phyloP scores from a whole-genome alignment of 768 basidiomycete genomes.

The Chalciporus chontae region DNA sequence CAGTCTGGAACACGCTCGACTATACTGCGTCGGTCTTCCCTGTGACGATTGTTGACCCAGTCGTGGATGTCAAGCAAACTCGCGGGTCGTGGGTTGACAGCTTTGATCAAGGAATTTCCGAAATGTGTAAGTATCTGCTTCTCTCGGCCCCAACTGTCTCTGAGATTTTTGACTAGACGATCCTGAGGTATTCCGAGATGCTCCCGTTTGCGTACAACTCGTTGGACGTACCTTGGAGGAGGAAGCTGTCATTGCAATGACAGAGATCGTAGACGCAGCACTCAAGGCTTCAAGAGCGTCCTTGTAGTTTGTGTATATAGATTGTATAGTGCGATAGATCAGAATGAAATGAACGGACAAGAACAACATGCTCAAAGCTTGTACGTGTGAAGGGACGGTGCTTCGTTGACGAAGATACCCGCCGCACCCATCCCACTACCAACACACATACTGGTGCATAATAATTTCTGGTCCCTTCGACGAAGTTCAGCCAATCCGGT shows the following conservation, averaged over 20 bases:
- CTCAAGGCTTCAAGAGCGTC: conserved; percentile 29
- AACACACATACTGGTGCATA: conserved; percentile 80
- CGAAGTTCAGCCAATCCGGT: conserved; percentile 84
- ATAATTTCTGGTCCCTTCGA: conserved; percentile 59
- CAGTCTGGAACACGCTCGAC: conserved; percentile 68
- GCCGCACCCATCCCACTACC: conserved; percentile 92
- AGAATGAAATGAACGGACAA: not conserved
- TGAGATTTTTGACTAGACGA: conserved; percentile 41
- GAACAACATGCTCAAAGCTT: conserved; percentile 22
- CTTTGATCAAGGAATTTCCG: conserved; percentile 47
- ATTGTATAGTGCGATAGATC: not conserved
- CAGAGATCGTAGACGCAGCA: conserved; percentile 59
- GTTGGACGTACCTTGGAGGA: conserved; percentile 71
- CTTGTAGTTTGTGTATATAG: not conserved
- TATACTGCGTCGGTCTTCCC: conserved; percentile 62
- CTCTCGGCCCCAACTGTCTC: not conserved
- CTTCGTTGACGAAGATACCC: conserved; percentile 75
- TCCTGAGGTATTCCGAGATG: conserved; percentile 50
- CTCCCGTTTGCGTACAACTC: conserved; percentile 63
- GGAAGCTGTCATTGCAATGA: conserved; percentile 68
- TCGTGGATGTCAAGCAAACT: conserved; percentile 45
- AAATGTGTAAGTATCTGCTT: conserved; percentile 45
- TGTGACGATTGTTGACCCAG: conserved; percentile 55
- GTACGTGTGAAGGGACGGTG: conserved; percentile 18
- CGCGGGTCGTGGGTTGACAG: conserved; percentile 45